Base-by-base conservation (phyloP, 805 yeast genomes). In the Pichia nakasei region DNA sequence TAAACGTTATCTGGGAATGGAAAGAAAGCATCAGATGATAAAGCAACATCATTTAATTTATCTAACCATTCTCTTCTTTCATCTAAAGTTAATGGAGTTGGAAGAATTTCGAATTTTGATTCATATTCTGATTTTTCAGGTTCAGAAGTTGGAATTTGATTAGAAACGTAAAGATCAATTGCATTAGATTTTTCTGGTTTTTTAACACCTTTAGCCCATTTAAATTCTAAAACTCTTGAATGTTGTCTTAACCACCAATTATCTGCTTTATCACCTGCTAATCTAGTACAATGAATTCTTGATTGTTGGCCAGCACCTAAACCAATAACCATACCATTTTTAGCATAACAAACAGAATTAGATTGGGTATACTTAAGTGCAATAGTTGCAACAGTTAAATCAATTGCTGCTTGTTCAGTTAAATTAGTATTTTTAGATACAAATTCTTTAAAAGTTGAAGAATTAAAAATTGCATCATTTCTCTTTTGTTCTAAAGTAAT, bases 161-260 rank as follows among this genome's bases (percentile, higher is more conserved):
- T 78, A 20, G 96, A 80, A 38, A 93, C 97, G 61, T 63, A 93
- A 65, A 93, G 74, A 66, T 93, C 99, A 66, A 93, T 93, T 44
- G 97, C 98, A 63, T 93, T 93, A 41, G 96, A 84, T 78, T 93
- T 93, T 65, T 93, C 98, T 51, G 97, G 97, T 72, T 96, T 86
- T 78, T 93, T 93, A 55, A 84, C 84, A 61, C 97, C 97, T 72
- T 87, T 87, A 51, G 95, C 95, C 97, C 97, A 93, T 70, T 91
- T 78, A 78, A 93, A 84, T 21, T 70, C 93, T 48, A 93, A 70
- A 9, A 93, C 97, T 63, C 73, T 79, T 55, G 97, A 97, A 69
- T 93, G 98, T 68, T 93, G 97, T 75, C 99, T 84, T 61, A 93
- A 77, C 98, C 98, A 93, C 97, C 97, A 93, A 78, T 89, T 89